Evolutionary conservation across 257 asterid species (phyloP).

Genomic region (Nicotiana otophora): DNA sequence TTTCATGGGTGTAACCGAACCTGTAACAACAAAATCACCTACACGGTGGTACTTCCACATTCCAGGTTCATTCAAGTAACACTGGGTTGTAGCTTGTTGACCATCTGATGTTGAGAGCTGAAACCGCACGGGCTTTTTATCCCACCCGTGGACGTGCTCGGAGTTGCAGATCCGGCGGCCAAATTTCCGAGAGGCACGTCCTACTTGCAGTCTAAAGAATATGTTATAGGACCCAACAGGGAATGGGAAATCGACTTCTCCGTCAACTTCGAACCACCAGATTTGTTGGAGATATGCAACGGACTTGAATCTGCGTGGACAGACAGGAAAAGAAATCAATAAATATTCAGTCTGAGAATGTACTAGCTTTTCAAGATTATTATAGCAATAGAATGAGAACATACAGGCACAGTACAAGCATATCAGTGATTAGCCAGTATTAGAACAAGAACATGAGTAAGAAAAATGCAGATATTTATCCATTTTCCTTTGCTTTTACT

Average conservation of each 20-base stretch:
- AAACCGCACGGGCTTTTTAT: conserved; percentile 67
- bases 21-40: conserved; percentile 60
- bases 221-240: conserved; percentile 76
- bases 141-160: conserved; percentile 93
- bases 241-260: conserved; percentile 83
- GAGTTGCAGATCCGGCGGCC: conserved; percentile 61
- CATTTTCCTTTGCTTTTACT: neutral
- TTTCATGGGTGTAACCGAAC: conserved; percentile 30
- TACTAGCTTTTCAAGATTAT: neutral
- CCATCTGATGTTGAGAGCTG: conserved; percentile 75
- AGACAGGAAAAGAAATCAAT: neutral
- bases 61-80: conserved; percentile 72
- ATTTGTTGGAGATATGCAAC: conserved; percentile 94
- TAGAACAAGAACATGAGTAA: neutral
- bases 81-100: conserved; percentile 65
- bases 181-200: conserved; percentile 51
- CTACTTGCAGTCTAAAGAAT: conserved; percentile 72
- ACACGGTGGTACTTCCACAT: conserved; percentile 65
- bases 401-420: neutral
- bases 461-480: neutral
- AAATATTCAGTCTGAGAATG: no score
- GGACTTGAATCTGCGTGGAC: conserved; percentile 42
- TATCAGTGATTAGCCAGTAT: neutral
- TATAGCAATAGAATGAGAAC: neutral
- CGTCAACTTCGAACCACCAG: conserved; percentile 95